Conservation (phyloP, 192 early-diverging fungal species). For the Entomortierella lignicola region DNA sequence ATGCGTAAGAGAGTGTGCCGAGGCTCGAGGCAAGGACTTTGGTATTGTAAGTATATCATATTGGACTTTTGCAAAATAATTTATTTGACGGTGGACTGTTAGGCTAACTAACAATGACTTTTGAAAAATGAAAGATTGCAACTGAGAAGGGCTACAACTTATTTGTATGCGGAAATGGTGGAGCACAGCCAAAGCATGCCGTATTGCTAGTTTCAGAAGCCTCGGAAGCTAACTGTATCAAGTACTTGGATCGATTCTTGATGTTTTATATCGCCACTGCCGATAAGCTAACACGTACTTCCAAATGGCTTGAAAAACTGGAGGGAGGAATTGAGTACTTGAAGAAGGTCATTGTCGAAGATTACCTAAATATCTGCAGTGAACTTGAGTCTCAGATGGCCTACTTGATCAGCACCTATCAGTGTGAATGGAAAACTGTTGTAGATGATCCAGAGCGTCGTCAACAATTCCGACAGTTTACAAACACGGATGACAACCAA, state of each 20-base stretch:
- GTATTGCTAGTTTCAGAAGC: constrained; percentile 66
- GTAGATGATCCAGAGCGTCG: constrained; percentile 67
- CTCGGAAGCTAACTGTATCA: constrained; percentile 62
- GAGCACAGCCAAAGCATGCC: constrained; percentile 74
- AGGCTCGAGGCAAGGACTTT: constrained; percentile 60
- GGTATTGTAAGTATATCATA: constrained; percentile 38
- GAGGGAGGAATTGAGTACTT: constrained; percentile 75
- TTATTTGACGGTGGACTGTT: background rate
- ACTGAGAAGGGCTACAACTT: constrained; percentile 79
- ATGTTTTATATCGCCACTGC: constrained; percentile 80
- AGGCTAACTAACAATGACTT: constrained; percentile 9
- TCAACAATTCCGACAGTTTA: constrained; percentile 70
- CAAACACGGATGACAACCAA: constrained; percentile 63
- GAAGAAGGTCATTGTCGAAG: constrained; percentile 69
- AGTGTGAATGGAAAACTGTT: constrained; percentile 74
- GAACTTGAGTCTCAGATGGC: constrained; percentile 79
- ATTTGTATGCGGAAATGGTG: constrained; percentile 78
- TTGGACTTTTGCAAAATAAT: background rate
- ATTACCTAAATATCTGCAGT: constrained; percentile 69
- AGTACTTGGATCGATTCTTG: constrained; percentile 72
- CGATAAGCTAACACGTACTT: constrained; percentile 71
- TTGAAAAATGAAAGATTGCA: constrained; percentile 68
- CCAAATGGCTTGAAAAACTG: constrained; percentile 76
- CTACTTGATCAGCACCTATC: constrained; percentile 66
- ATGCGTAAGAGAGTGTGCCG: constrained; percentile 72